Base-by-base conservation (phyloP, 192 early-diverging fungal species). In the Mortierella claussenii region DNA sequence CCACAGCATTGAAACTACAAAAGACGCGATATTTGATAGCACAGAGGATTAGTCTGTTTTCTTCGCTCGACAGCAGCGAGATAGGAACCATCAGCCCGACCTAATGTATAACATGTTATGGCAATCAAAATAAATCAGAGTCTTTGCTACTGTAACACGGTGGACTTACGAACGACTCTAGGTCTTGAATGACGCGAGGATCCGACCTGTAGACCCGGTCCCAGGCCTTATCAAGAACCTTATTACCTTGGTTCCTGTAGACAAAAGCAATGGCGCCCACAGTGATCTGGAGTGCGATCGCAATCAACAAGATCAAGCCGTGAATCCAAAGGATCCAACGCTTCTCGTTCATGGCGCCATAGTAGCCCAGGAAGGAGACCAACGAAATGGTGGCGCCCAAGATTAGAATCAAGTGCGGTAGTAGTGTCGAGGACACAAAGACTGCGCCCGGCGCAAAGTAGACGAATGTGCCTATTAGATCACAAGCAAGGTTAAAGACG, bases 1-100 rank as follows among this genome's bases (percentile, higher is more conserved):
- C 78, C 78, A 50, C 78, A 79, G 63, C 78, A 79, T 60, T 79
- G 67, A 26, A 79, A 79, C 78, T 79, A 60, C 2, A 15, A 50
- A 28, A 23, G 32, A 23, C 27, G 13, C n/a, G n/a, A n/a, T n/a
- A n/a, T n/a, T n/a, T n/a, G n/a, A n/a, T n/a, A n/a, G n/a, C n/a
- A n/a, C n/a, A n/a, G n/a, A n/a, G n/a, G n/a, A n/a, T n/a, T n/a
- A n/a, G n/a, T n/a, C n/a, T n/a, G n/a, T n/a, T n/a, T n/a, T n/a
- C n/a, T n/a, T n/a, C n/a, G n/a, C n/a, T n/a, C n/a, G n/a, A n/a
- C n/a, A n/a, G n/a, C n/a, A n/a, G n/a, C n/a, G n/a, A n/a, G n/a
- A n/a, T n/a, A n/a, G n/a, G n/a, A n/a, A n/a, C n/a, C n/a, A n/a
- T n/a, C n/a, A n/a, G n/a, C n/a, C n/a, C n/a, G n/a, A n/a, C n/a